Conservation (phyloP, 208 protist species). For the Crithidia fasciculata region DNA sequence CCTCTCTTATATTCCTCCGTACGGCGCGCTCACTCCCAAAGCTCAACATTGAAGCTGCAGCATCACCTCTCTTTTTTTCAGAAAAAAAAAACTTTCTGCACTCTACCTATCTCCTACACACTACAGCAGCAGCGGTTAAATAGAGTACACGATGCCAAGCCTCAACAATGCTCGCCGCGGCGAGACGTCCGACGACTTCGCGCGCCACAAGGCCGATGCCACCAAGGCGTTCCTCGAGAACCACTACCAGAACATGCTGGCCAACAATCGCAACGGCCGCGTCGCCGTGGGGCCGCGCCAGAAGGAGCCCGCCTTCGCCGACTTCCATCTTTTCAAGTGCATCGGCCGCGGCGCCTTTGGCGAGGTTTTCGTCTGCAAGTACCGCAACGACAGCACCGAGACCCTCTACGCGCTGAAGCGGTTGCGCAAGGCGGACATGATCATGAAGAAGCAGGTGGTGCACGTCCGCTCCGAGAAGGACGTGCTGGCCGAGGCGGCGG, state of each 20-base stretch:
- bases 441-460: conserved; percentile 86
- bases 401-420: conserved; percentile 92
- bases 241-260: conserved; percentile 78
- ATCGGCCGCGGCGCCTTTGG: conserved; percentile 93
- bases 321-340: conserved; percentile 91
- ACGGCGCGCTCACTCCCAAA: neutral
- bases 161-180: conserved; percentile 42
- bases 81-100: neutral
- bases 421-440: conserved; percentile 93
- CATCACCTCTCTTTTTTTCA: conserved; percentile 1
- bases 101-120: no score
- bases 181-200: conserved; percentile 73
- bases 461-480: conserved; percentile 93
- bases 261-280: conserved; percentile 55
- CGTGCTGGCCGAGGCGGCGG: conserved; percentile 83
- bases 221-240: conserved; percentile 88
- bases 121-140: no score
- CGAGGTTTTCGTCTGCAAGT: conserved; percentile 89
- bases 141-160: conserved; percentile 26
- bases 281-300: conserved; percentile 72
- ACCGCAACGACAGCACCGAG: conserved; percentile 61
- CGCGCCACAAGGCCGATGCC: conserved; percentile 86
- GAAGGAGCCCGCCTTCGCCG: conserved; percentile 65
- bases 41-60: neutral
- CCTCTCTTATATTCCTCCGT: conserved; percentile 18